Evolutionary conservation across 2,329 filamentous ascomycete species (phyloP), one percentile per base, ranked within the genome.

Genomic region (Colletotrichum spaethianum): DNA sequence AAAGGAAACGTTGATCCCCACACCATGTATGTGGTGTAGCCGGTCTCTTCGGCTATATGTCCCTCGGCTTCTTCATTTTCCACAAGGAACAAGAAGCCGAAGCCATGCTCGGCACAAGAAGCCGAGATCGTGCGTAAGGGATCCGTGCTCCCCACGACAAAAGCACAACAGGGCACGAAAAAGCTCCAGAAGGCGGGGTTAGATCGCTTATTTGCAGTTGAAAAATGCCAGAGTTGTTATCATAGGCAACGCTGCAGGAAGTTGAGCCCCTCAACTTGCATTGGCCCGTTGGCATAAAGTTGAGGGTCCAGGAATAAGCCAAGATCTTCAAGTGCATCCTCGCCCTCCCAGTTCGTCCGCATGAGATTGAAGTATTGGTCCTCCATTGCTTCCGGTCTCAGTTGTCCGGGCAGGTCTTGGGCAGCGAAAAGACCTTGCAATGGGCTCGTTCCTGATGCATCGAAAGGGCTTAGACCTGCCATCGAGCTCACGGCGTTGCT

Each of bases 321-420:
- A 55, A 82, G 73, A 70, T 82, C 81, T 23, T 77, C 80, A 18
- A 82, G 67, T 0, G 78, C 77, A 62, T 82, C 79, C 46, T 82
- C 80, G 1, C 80, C 80, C 53, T 82, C 80, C 78, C 80, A 82
- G 18, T 80, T 77, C 23, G 79, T 81, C 31, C 59, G 56, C 64
- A 81, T 75, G 59, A 83, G 74, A 38, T 77, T 79, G 36, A 82
- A 80, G 62, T 83, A 82, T 46, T 81, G 80, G 42, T 82, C 79
- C 28, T 81, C 80, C 31, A 80, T 79, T 1, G 77, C 67, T 14
- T 78, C 78, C 6, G 77, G 76, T 52, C 76, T 76, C 12, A 73
- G 7, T 52, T 63, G 36, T 16, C 53, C 26, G 33, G 36, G 8
- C 38, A 57, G 1, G 48, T 72, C 44, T 44, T 60, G 52, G 36